Evolutionary conservation across 345 rosid species (phyloP), one percentile per base, ranked within the genome.

Genomic region (Geranium rotundifolium): DNA sequence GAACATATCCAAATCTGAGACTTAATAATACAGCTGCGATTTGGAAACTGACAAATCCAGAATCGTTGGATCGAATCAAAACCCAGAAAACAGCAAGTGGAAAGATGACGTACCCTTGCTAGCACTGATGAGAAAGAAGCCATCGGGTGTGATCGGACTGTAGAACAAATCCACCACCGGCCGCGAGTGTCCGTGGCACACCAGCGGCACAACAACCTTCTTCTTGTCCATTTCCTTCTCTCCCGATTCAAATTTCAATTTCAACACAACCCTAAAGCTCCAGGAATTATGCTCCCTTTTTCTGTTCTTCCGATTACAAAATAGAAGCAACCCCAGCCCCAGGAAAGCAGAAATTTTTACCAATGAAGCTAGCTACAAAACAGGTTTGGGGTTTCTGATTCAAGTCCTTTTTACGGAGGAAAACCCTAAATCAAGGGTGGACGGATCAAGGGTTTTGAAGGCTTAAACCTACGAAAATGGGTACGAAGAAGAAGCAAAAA

Each of bases 171-270:
- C 89, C 56, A 84, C 86, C 10, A 84, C 89, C 0, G 89, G 89
- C 52, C 89, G 81, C 4, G 86, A 84, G 65, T 84, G 89, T 34
- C 89, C 86, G 39, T 84, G 89, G 70, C 86, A 84, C 5, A 84
- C 86, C 59, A 84, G 63, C 39, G 89, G 86, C 63, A 81, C 81
- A 14, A 77, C 75, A 65, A 70, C 71, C 67, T 72, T 84, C 74
- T 77, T 84, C 84, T 81, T 84, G 34, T 84, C 89, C 89, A 84
- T 84, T 56, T 50, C 30, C 41, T 19, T 4, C 19, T 14, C 55
- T 13, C 67, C 17, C 54, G 20, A 34, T 8, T 54, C 29, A 58
- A 62, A 57, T 34, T 19, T 41, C 10, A 61, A 41, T 39, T 46
- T 31, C 55, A 58, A 63, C 19, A 31, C 14, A 58, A 52, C 19